Evolutionary conservation across 495 filamentous ascomycete genomes (phyloP), one percentile per base, ranked within the genome.

Genomic region (Annulohypoxylon moriforme): DNA sequence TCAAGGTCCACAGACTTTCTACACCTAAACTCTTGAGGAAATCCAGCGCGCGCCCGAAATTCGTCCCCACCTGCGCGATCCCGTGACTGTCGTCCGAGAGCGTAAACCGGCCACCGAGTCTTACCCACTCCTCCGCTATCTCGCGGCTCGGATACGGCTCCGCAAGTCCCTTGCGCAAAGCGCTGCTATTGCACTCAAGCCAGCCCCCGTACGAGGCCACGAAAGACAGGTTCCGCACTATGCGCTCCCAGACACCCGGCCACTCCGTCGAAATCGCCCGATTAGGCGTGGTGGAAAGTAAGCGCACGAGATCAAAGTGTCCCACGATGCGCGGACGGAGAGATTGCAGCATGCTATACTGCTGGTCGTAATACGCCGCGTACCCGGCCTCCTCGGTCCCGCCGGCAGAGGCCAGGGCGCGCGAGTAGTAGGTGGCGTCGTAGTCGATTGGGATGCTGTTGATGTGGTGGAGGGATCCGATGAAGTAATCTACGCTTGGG

Each of bases 71-170:
- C 78, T 98, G 94, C 8, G 86, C 90, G 64, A 93, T 84, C 25
- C 91, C 89, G 77, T 98, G 95, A 75, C 93, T 95, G 77, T 98
- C 95, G 78, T 98, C 95, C 3, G 92, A 96, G 40, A 98, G 81
- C 60, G 92, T 93, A 73, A 97, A 96, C 56, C 85, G 84, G 18
- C 95, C 95, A n/a, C 91, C 91, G 53, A 89, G 82, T 7, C 78
- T 55, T 42, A 83, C 31, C 80, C 81, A 86, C 72, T 77, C 77
- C 88, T 91, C 80, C 72, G 92, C 94, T 76, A 99, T 89, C 77
- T 91, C 88, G 50, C 85, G 84, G 68, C 86, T 88, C 1, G 96
- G 96, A 86, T 98, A 99, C 52, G 95, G 93, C 82, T 97, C 93
- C 14, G 82, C 86, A 84, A 97, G 87, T 18, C 94, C 96, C 83